phyloP scores from a whole-genome alignment of 108 stramenopile species.

The Chaetoceros tenuissimus region DNA sequence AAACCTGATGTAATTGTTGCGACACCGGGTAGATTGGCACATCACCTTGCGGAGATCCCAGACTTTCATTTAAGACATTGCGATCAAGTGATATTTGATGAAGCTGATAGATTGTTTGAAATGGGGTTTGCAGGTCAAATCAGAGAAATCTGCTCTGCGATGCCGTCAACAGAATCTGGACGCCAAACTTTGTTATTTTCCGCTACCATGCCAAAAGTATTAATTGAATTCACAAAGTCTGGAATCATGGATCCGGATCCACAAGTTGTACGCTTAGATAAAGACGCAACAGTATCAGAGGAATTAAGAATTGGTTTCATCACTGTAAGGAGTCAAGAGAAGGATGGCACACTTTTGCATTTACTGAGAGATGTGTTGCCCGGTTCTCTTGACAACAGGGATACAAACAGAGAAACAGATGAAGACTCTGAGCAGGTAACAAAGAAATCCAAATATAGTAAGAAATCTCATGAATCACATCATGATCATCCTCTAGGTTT shows the following conservation, averaged over 20 bases:
- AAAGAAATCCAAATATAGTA: constrained; percentile 25
- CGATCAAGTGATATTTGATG: constrained; percentile 90
- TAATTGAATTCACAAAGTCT: constrained; percentile 96
- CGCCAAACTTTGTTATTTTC: constrained; percentile 92
- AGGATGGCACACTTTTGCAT: constrained; percentile 91
- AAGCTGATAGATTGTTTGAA: constrained; percentile 98
- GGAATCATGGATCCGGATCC: constrained; percentile 89
- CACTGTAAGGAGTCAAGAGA: constrained; percentile 80
- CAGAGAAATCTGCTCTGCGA: constrained; percentile 50
- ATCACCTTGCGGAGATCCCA: constrained; percentile 93
- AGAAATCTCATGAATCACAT: background rate
- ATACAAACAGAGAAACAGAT: constrained; percentile 19
- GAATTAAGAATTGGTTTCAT: constrained; percentile 91
- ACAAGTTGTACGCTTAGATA: constrained; percentile 90
- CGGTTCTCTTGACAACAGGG: constrained; percentile 4
- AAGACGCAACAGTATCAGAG: constrained; percentile 88
- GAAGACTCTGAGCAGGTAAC: constrained; percentile 21
- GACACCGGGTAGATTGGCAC: constrained; percentile 96
- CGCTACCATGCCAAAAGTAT: constrained; percentile 93
- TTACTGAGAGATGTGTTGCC: constrained; percentile 52
- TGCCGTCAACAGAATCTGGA: constrained; percentile 44
- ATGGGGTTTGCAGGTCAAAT: constrained; percentile 97
- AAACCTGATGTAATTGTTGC: constrained; percentile 96
- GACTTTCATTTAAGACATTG: constrained; percentile 80
- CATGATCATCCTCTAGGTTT: constrained; percentile 22